phyloP scores from a whole-genome alignment of 169 alveolate genomes.

The Plasmodium adleri region DNA sequence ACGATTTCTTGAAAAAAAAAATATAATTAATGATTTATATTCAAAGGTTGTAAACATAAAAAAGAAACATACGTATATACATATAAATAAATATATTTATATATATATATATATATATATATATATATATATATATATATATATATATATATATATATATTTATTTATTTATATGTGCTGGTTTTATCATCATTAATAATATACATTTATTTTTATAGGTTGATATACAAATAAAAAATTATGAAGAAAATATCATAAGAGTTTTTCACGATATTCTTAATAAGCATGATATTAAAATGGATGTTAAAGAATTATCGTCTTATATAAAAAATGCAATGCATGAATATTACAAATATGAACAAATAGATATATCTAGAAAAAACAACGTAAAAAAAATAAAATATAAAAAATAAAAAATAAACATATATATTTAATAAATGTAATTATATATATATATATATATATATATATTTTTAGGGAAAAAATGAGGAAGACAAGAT shows the following conservation, averaged over 20 bases:
- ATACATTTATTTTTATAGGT: slow-evolving; percentile 19
- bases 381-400: not conserved
- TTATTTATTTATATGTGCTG: too few species aligned
- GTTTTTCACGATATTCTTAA: slow-evolving; percentile 40
- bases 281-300: slow-evolving; percentile 19
- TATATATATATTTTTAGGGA: not conserved
- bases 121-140: not conserved
- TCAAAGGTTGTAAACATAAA: slow-evolving; percentile 26
- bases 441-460: not conserved
- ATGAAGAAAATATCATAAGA: slow-evolving; percentile 53
- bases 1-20: not conserved
- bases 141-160: too few species aligned
- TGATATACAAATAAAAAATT: slow-evolving; percentile 60
- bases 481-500: not conserved
- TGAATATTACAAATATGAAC: slow-evolving; percentile 4
- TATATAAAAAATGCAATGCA: slow-evolving; percentile 40
- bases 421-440: not conserved
- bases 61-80: not conserved
- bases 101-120: not conserved
- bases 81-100: not conserved
- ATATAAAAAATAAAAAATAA: not conserved
- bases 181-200: not conserved
- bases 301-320: slow-evolving; percentile 8
- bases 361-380: not conserved
- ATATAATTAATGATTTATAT: slow-evolving; percentile 25